phyloP scores from a whole-genome alignment of 768 basidiomycete species.

The Hortiboletus campestris region DNA sequence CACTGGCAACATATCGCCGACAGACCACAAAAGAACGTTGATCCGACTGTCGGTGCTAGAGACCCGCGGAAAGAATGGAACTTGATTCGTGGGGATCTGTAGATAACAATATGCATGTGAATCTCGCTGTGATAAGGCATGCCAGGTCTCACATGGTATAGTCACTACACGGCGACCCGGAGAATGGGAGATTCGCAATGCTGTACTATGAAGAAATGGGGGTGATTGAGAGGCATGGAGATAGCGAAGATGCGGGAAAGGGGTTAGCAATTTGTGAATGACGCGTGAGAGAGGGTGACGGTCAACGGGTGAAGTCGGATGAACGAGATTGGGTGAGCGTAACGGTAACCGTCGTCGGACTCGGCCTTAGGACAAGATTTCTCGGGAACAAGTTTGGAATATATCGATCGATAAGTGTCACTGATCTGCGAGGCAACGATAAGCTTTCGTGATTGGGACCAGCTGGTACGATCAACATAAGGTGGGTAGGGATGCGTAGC shows the following conservation, averaged over 20 bases:
- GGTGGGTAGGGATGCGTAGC: background rate
- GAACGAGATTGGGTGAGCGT: background rate
- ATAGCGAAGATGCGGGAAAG: background rate
- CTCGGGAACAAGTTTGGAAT: background rate
- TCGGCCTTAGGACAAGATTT: background rate
- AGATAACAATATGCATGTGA: too few species aligned
- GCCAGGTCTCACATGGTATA: background rate
- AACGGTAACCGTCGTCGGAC: background rate
- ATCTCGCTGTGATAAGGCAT: background rate
- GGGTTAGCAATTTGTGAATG: background rate
- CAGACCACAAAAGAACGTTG: background rate
- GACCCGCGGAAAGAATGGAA: background rate
- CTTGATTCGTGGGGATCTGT: background rate
- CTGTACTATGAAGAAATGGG: background rate
- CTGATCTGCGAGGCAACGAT: background rate
- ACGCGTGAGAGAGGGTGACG: background rate
- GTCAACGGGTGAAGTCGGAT: constrained; percentile 4
- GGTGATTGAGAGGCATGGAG: background rate
- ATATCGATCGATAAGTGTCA: background rate
- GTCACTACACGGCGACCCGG: background rate
- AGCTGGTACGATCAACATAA: background rate
- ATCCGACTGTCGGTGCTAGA: background rate
- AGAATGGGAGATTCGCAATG: background rate
- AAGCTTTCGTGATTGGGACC: background rate
- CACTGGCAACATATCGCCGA: background rate